Percentiles rank a stretch among this genome's conserved stretches.
Evolutionary conservation across 257 asterid genomes (phyloP).

Genomic region (Solanum ahanhuiri): DNA sequence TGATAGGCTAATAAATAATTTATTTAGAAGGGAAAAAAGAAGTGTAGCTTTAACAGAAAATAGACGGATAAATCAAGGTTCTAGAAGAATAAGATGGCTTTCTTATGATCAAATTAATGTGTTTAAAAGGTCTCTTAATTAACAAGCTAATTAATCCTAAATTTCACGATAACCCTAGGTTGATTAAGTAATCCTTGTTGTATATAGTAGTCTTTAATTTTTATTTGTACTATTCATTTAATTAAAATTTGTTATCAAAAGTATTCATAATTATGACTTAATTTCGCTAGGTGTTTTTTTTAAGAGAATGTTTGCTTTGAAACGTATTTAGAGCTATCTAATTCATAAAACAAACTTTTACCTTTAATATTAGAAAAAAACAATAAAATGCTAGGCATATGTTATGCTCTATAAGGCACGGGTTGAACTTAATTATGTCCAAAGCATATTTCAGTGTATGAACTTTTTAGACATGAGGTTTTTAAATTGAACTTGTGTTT

Average conservation of each 20-base stretch:
- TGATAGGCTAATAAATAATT: not conserved
- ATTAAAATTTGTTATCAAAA: too few relatives aligned
- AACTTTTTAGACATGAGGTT: not conserved
- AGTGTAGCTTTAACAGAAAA: constrained; percentile 1
- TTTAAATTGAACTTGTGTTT: not conserved
- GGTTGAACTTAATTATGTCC: not conserved
- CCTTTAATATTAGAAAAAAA: too few relatives aligned
- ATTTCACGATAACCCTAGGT: not conserved
- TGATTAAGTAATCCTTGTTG: not conserved
- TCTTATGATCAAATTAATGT: not conserved
- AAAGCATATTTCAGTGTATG: not conserved
- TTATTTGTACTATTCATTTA: not conserved
- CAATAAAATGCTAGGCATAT: not conserved
- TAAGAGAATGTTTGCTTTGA: not conserved
- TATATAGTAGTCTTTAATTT: not conserved
- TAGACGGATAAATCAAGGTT: not conserved
- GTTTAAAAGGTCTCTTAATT: not conserved
- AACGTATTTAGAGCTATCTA: not conserved
- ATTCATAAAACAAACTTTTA: too few relatives aligned
- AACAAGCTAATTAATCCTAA: not conserved
- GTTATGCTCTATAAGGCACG: not conserved
- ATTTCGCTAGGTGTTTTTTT: not conserved
- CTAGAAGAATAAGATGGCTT: not conserved
- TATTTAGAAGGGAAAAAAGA: not conserved
- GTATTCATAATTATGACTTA: not conserved